Base-by-base conservation (phyloP, 441 rosid species). In the Dalechampia spathulata region DNA sequence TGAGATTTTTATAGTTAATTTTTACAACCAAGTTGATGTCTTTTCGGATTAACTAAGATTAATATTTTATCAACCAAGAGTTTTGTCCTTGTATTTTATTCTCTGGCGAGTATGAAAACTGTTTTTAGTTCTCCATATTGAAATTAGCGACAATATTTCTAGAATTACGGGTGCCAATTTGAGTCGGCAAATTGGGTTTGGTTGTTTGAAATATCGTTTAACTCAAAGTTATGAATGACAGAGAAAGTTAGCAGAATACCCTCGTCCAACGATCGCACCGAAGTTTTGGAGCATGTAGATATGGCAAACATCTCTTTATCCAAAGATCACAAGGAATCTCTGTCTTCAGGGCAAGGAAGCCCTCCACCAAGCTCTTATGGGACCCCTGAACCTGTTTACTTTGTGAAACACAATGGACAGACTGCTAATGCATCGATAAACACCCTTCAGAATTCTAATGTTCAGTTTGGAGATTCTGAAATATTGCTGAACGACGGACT, bases 401-500 rank as follows among this genome's bases (percentile, higher is more conserved):
- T 22, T 13, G 22, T 7, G 7, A 27, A 55, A 54, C 28, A 15
- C 17, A 62, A 61, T 19, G 21, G 17, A 7, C 7, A 11, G 2
- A 23, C 40, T 36, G 36, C 40, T 4, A 60, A 56, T 22, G 44
- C 45, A 25, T 60, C 64, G 4, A 16, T 52, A 34, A 66, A 21
- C 43, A 61, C 37, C 39, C 28, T 44, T 49, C 56, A 36, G 38
- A 48, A 37, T 10, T 32, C 27, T 3, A 7, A 28, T 37, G 14
- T 0, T 30, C 2, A 10, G 21, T 12, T 14, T 3, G 66, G 45
- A 54, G 65, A 49, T 60, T 48, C 39, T 27, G 67, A 65, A 52
- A 37, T 58, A 49, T 15, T 38, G 43, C 2, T 52, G 51, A 41
- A 61, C 10, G 48, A 42, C 52, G 64, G 64, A 9, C 34, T 61